Percentiles rank a stretch among this genome's conserved stretches.
Conservation (phyloP, 2,329 filamentous ascomycete genomes). For the Colletotrichum limetticola region DNA sequence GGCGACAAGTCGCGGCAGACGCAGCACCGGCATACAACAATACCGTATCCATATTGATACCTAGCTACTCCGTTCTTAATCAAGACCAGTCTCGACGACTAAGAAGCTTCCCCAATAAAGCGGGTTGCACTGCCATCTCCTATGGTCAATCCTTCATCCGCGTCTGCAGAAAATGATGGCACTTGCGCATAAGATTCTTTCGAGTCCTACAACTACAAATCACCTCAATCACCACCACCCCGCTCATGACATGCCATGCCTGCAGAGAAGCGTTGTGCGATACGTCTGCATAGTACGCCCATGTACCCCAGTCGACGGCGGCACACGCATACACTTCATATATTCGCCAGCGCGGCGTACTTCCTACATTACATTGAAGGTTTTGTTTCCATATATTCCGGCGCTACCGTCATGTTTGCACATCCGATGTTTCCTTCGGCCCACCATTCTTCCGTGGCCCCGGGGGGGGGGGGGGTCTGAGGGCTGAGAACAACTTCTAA, state of each 20-base stretch:
- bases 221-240: not conserved
- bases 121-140: not conserved
- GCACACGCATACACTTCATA: not conserved
- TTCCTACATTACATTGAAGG: not conserved
- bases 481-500: not conserved
- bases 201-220: not conserved
- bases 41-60: not conserved
- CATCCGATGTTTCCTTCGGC: not conserved
- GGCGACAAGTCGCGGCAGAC: not conserved
- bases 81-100: not conserved
- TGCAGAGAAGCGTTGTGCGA: conserved; percentile 6
- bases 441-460: not conserved
- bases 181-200: conserved; percentile 5
- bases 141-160: not conserved
- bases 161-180: conserved; percentile 4
- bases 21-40: not conserved
- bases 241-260: conserved; percentile 12
- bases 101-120: conserved; percentile 4
- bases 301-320: conserved; percentile 10
- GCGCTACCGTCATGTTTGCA: not conserved
- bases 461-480: not conserved
- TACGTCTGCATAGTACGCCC: conserved; percentile 11
- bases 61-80: not conserved
- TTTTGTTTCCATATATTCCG: too few relatives aligned
- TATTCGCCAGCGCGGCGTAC: not conserved